A percentile compares a stretch with the other conserved stretches of the same genome.
Evolutionary conservation across 2,329 filamentous ascomycete genomes (phyloP).

Genomic region (Fusarium sp.): DNA sequence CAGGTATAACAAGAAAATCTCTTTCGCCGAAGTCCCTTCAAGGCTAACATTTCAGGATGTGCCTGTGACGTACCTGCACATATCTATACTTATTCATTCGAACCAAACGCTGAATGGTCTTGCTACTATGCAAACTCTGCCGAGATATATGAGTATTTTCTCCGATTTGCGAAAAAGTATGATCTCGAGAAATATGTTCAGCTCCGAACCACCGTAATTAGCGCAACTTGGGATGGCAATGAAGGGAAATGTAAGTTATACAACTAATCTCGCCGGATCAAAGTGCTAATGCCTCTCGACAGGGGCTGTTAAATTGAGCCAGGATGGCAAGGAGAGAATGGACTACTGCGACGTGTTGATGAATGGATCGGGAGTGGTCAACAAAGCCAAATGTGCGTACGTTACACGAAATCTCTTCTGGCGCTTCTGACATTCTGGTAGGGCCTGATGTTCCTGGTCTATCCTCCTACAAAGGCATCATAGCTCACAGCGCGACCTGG

Average conservation of each 20-base stretch:
- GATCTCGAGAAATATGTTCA: background rate
- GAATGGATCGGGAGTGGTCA: background rate
- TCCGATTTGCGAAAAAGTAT: background rate
- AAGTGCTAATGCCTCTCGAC: background rate
- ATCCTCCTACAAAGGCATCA: background rate
- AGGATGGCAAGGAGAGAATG: background rate
- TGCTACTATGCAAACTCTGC: background rate
- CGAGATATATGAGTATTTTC: background rate
- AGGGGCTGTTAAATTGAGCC: background rate
- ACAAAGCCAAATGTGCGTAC: background rate
- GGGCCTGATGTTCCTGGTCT: background rate
- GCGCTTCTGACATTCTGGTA: background rate
- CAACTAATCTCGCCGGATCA: no score
- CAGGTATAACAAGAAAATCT: background rate
- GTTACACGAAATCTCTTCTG: rapidly evolving
- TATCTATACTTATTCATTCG: background rate
- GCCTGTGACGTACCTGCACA: background rate
- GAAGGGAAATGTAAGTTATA: background rate
- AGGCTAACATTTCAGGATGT: background rate
- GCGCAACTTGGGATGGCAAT: background rate
- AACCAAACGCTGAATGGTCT: background rate
- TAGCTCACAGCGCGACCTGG: background rate
- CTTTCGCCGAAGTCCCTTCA: rapidly evolving
- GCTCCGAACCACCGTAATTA: background rate
- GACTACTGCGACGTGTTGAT: background rate